phyloP scores from a whole-genome alignment of 192 early-diverging fungal genomes.

The Allomyces arbusculus region DNA sequence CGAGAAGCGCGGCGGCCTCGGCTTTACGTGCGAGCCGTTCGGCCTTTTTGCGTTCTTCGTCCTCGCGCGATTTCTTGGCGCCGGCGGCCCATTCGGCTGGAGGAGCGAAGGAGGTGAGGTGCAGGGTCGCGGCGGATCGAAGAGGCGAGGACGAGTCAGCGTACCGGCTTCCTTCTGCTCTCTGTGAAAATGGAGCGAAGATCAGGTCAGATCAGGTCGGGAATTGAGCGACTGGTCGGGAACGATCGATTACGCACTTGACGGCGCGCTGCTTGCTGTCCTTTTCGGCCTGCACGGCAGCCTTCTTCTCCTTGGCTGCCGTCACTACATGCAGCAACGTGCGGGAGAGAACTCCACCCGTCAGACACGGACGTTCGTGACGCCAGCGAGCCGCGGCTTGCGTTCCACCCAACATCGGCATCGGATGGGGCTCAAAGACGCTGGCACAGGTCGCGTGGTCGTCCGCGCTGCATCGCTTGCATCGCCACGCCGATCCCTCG shows the following conservation, averaged over 20 bases:
- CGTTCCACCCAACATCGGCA: too few relatives aligned
- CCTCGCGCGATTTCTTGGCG: slow-evolving; percentile 7
- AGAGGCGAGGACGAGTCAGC: too few relatives aligned
- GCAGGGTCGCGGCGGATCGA: too few relatives aligned
- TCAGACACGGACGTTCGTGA: background rate
- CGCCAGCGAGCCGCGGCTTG: background rate
- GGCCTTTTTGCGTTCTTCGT: slow-evolving; percentile 30
- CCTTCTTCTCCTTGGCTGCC: slow-evolving; percentile 58
- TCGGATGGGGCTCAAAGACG: too few relatives aligned
- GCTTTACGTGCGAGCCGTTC: slow-evolving; percentile 25
- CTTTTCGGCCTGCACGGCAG: slow-evolving; percentile 38
- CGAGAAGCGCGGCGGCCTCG: slow-evolving; percentile 26
- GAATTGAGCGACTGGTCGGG: too few relatives aligned
- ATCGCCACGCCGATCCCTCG: too few relatives aligned
- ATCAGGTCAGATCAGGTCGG: background rate
- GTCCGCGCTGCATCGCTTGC: too few relatives aligned
- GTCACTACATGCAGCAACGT: slow-evolving; percentile 14
- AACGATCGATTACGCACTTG: slow-evolving; percentile 2
- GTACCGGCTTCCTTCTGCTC: background rate
- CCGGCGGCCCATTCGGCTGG: background rate
- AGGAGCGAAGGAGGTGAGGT: too few relatives aligned
- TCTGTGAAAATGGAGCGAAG: background rate
- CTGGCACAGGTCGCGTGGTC: too few relatives aligned
- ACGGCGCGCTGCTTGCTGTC: slow-evolving; percentile 22
- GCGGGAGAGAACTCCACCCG: too few relatives aligned